These are phyloP conservation scores for Gracilaria caudata DNA, from an alignment of 23 red algal species.

Conservation along the genomic window DNA sequence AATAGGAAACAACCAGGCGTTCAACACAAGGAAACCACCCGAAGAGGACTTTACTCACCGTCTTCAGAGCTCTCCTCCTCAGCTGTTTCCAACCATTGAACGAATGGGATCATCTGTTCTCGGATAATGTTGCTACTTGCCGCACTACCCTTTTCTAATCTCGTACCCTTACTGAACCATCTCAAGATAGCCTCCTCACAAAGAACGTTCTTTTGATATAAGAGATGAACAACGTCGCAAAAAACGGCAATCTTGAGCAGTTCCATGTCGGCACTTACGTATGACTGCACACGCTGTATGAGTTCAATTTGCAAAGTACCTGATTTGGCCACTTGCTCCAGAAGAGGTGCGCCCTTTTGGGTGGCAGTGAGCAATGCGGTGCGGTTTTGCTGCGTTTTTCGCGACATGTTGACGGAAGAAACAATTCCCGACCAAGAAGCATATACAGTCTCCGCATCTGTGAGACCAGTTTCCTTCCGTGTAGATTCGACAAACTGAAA, in stretches of 20 bases:
- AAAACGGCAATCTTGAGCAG: conserved; percentile 79
- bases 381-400: conserved; percentile 84
- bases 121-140: conserved; percentile 80
- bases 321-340: conserved; percentile 58
- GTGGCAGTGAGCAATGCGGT: conserved; percentile 60
- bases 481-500: conserved; percentile 45
- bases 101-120: conserved; percentile 82
- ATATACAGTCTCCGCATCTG: conserved; percentile 57
- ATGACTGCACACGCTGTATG: conserved; percentile 68
- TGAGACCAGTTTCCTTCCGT: conserved; percentile 44
- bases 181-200: conserved; percentile 83
- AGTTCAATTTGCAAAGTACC: conserved; percentile 73
- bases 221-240: conserved; percentile 71
- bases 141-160: conserved; percentile 77
- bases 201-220: conserved; percentile 81
- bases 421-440: conserved; percentile 74
- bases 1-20: too few relatives aligned
- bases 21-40: too few relatives aligned
- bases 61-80: conserved; percentile 77
- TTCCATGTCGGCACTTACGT: conserved; percentile 84
- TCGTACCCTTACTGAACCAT: conserved; percentile 70
- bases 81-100: conserved; percentile 88
- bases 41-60: not conserved
- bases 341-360: conserved; percentile 48
- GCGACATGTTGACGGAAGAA: conserved; percentile 54